A percentile compares a stretch with the other conserved stretches of the same genome.
phyloP scores from a whole-genome alignment of 805 yeast genomes.

The Candida pini region DNA sequence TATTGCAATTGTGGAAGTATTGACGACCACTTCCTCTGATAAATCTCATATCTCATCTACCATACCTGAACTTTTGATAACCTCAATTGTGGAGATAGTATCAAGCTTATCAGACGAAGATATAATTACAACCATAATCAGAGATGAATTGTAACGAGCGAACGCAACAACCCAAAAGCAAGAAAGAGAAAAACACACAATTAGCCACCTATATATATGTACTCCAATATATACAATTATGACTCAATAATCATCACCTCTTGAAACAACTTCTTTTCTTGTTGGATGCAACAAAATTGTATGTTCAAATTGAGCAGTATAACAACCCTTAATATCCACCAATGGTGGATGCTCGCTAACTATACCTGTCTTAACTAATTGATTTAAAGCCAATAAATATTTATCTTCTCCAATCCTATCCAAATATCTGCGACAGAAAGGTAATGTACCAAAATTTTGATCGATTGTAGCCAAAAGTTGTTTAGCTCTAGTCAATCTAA shows the following conservation, averaged over 20 bases:
- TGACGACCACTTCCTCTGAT: neutral
- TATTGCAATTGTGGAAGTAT: neutral
- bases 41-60: too few species aligned
- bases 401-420: conserved; percentile 91
- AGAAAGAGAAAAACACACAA: neutral
- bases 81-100: too few species aligned
- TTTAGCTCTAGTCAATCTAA: conserved; percentile 63
- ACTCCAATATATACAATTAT: conserved; percentile 54
- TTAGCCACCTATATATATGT: neutral
- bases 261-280: conserved; percentile 87
- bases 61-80: too few species aligned
- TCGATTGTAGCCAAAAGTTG: conserved; percentile 65
- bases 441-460: conserved; percentile 84
- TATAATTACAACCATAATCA: too few species aligned
- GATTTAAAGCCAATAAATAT: conserved; percentile 80
- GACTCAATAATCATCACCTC: conserved; percentile 97
- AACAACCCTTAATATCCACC: conserved; percentile 74
- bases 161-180: neutral
- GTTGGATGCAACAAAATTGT: conserved; percentile 87
- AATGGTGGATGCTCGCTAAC: conserved; percentile 94
- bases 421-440: conserved; percentile 93
- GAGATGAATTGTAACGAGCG: conserved; percentile 2
- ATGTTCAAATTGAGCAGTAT: conserved; percentile 96
- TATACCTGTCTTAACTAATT: conserved; percentile 78
- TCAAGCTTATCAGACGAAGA: neutral